Evolutionary conservation across 2,329 filamentous ascomycete genomes (phyloP).

Genomic region (Penicillium palitans): DNA sequence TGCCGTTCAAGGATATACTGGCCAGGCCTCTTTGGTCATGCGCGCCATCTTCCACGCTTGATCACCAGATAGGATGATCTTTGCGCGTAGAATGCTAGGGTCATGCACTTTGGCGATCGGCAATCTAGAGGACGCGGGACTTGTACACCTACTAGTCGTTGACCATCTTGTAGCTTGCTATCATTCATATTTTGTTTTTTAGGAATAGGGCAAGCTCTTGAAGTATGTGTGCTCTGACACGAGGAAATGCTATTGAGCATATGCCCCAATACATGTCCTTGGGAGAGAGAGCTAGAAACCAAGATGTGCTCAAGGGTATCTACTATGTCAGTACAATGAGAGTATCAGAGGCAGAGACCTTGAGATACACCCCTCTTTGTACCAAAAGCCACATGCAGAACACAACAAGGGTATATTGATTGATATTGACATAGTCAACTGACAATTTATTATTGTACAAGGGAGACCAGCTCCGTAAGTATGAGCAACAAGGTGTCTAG

Average conservation of each 20-base stretch:
- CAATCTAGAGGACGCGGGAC: not conserved
- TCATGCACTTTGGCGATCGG: not conserved
- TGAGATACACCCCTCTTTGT: not conserved
- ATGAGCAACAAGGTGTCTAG: not conserved
- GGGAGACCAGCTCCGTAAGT: constrained; percentile 11
- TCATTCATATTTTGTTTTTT: not conserved
- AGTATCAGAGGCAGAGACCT: not conserved
- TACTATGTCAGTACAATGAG: not conserved
- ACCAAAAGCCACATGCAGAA: not conserved
- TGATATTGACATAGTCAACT: constrained; percentile 4
- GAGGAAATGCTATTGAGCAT: not conserved
- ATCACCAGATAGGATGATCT: constrained; percentile 5
- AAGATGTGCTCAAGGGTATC: not conserved
- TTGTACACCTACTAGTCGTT: not conserved
- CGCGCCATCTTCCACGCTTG: constrained; percentile 1
- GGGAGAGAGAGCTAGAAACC: not conserved
- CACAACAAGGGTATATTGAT: constrained; percentile 12
- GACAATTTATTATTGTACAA: constrained; percentile 11
- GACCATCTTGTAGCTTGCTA: not conserved
- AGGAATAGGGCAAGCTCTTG: not conserved
- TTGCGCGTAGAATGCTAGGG: not conserved
- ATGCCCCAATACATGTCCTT: constrained; percentile 18
- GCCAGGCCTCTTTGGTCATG: constrained; percentile 1
- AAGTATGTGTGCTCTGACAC: not conserved
- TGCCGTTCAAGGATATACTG: not conserved